These are phyloP conservation scores for Sporisorium reilianum DNA, from an alignment of 1,284 basidiomycete species.

Conservation along the genomic window DNA sequence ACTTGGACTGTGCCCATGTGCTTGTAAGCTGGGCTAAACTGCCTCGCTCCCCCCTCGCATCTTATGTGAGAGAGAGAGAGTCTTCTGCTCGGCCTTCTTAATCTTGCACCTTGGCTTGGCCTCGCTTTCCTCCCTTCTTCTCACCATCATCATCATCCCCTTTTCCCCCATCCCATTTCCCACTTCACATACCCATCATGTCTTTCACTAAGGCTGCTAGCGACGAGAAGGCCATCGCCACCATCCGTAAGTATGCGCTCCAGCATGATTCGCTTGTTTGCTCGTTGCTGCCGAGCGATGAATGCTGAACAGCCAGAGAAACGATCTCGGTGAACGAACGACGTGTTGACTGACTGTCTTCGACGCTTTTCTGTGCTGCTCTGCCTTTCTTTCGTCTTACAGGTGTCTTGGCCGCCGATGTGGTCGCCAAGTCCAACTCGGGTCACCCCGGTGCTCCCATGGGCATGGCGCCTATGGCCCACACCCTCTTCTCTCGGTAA, in stretches of 20 bases:
- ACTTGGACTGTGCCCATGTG: conserved; percentile 1
- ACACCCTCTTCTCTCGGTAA: conserved; percentile 84
- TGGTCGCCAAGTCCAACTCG: conserved; percentile 77
- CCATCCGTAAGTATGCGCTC: conserved; percentile 56
- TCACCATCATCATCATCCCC: conserved; percentile 24
- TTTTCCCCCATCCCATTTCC: background rate
- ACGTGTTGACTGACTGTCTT: conserved; percentile 1
- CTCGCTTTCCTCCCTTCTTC: conserved; percentile 12
- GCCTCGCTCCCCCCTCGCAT: background rate
- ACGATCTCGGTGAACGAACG: background rate
- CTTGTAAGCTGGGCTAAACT: background rate
- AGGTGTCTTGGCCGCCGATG: conserved; percentile 62
- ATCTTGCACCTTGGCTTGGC: background rate
- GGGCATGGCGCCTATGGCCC: conserved; percentile 87
- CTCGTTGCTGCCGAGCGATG: background rate
- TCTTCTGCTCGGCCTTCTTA: conserved; percentile 9
- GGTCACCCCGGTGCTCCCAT: conserved; percentile 72
- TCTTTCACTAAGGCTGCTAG: conserved; percentile 54
- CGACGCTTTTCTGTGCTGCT: background rate
- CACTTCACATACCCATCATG: conserved; percentile 38
- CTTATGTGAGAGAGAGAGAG: too few species aligned
- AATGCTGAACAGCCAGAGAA: background rate
- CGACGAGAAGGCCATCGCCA: conserved; percentile 62
- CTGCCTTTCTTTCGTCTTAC: background rate
- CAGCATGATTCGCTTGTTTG: conserved; percentile 1